A percentile compares a stretch with the other conserved stretches of the same genome.
phyloP scores from a whole-genome alignment of 148 eudicot genomes.

The Polygonum maritimum region DNA sequence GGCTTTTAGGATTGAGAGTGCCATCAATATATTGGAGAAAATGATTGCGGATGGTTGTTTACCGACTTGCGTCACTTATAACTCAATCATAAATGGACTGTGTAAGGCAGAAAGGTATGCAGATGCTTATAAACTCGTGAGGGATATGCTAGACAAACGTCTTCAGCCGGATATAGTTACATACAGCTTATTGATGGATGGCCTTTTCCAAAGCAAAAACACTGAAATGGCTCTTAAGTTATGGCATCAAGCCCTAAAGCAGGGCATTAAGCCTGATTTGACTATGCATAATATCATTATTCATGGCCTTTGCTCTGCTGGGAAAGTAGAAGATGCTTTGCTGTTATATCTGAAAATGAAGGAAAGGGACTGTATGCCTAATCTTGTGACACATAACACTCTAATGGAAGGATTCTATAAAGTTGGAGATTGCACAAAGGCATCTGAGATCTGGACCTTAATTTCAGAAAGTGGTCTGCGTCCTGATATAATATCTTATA shows the following conservation, averaged over 20 bases:
- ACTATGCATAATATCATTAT: conserved; percentile 77
- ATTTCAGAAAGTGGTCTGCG: conserved; percentile 44
- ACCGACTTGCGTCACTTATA: conserved; percentile 62
- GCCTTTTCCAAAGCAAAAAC: conserved; percentile 53
- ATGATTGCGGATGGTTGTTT: conserved; percentile 40
- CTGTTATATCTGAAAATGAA: conserved; percentile 49
- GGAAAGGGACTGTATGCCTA: conserved; percentile 37
- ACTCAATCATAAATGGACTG: conserved; percentile 62
- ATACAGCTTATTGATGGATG: conserved; percentile 63
- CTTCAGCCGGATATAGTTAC: conserved; percentile 59
- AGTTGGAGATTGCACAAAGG: conserved; percentile 43
- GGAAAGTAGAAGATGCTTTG: conserved; percentile 55
- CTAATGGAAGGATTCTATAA: conserved; percentile 83
- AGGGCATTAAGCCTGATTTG: conserved; percentile 69
- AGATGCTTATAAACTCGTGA: conserved; percentile 60
- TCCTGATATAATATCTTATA: conserved; percentile 82
- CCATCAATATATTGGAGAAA: conserved; percentile 33
- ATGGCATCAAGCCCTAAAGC: conserved; percentile 50
- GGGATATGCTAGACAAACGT: conserved; percentile 70
- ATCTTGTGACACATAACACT: conserved; percentile 77
- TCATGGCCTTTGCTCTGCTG: conserved; percentile 72
- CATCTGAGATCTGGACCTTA: conserved; percentile 61
- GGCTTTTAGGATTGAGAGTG: conserved; percentile 48
- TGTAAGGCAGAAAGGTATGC: conserved; percentile 55
- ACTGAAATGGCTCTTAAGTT: conserved; percentile 51